Conservation (phyloP, 768 basidiomycete genomes). For the Pholiota microspora region DNA sequence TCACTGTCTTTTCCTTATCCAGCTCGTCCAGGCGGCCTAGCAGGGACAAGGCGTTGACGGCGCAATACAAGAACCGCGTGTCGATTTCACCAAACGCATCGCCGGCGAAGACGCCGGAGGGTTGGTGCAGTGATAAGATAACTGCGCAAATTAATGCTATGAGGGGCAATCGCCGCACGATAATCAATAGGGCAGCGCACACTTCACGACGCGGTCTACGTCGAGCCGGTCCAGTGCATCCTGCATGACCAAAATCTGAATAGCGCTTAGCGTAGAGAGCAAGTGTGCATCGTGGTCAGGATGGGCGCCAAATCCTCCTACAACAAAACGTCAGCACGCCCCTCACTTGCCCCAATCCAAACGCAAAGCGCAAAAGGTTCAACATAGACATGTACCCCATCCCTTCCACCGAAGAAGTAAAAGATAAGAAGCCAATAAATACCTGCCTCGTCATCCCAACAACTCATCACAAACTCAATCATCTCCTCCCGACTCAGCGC, state of each 20-base stretch:
- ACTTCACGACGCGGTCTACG: conserved; percentile 66
- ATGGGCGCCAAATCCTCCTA: conserved; percentile 91
- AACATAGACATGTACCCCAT: too few species aligned
- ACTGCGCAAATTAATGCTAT: conserved; percentile 41
- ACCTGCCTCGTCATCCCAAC: conserved; percentile 93
- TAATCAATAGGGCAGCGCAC: conserved; percentile 39
- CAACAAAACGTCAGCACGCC: not conserved
- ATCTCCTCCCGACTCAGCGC: conserved; percentile 82
- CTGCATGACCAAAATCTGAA: conserved; percentile 88
- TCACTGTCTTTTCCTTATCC: conserved; percentile 63
- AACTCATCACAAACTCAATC: conserved; percentile 87
- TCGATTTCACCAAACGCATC: conserved; percentile 91
- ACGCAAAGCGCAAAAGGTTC: too few species aligned
- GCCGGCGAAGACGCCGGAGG: conserved; percentile 86
- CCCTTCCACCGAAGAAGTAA: not conserved
- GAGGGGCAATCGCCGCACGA: not conserved
- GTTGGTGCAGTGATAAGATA: conserved; percentile 81
- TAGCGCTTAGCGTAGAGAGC: conserved; percentile 82
- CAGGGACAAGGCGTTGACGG: conserved; percentile 79
- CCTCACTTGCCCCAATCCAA: not conserved
- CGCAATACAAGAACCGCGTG: conserved; percentile 88
- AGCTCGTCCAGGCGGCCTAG: conserved; percentile 72
- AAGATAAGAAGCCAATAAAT: conserved; percentile 12
- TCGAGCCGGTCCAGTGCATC: conserved; percentile 76
- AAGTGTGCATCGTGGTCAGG: conserved; percentile 93